phyloP scores from a whole-genome alignment of 306 rosid genomes.

The Quercus bicolor region DNA sequence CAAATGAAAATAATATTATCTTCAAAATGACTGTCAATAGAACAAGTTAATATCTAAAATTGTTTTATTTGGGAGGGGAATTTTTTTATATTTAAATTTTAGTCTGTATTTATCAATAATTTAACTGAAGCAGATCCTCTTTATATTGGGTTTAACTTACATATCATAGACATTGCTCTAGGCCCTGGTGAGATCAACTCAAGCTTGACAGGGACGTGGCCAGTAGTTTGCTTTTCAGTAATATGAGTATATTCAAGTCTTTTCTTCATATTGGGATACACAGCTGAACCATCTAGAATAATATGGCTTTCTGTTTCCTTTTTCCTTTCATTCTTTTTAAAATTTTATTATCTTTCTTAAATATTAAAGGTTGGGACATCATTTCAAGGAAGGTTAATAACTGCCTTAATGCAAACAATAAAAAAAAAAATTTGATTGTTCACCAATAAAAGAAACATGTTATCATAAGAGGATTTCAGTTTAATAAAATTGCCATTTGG shows the following conservation, averaged over 20 bases:
- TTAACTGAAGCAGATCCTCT: not conserved
- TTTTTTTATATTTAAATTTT: not conserved
- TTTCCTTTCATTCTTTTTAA: not conserved
- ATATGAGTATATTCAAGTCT: not conserved
- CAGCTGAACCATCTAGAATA: not conserved
- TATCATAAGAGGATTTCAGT: not conserved
- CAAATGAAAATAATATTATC: not conserved
- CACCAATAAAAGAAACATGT: not conserved
- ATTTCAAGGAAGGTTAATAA: not conserved
- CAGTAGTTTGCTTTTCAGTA: not conserved
- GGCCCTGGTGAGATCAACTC: not conserved
- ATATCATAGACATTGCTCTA: not conserved
- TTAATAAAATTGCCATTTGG: not conserved
- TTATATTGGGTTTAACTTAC: not conserved
- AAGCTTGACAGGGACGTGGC: not conserved
- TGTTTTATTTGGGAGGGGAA: not conserved
- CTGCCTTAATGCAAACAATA: not conserved
- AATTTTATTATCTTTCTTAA: not conserved
- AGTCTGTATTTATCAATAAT: not conserved
- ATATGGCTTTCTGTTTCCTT: not conserved
- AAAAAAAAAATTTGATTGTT: not conserved
- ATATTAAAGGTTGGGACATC: not conserved
- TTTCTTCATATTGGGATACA: not conserved
- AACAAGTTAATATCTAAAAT: not conserved
- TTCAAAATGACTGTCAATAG: not conserved